Percentiles rank a stretch among this genome's conserved stretches.
Evolutionary conservation across 202 grass and related monocot species (phyloP).

Genomic region (Panicum hallii): DNA sequence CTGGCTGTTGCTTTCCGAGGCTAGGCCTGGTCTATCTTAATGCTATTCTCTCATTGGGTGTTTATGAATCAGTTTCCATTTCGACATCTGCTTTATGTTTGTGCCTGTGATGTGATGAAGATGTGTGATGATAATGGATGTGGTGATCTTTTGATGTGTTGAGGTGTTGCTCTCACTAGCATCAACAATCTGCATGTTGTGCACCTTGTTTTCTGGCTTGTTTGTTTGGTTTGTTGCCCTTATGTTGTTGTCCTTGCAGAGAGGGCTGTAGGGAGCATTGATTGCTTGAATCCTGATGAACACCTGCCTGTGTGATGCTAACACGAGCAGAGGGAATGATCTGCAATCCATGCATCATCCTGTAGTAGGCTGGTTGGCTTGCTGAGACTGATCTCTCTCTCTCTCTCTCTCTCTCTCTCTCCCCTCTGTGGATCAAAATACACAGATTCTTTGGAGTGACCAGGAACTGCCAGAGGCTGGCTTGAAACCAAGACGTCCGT

Average conservation of each 20-base stretch:
- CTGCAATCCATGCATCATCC: neutral
- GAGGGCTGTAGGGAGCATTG: neutral
- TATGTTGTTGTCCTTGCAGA: neutral
- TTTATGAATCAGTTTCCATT: neutral
- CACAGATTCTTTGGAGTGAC: too few species aligned
- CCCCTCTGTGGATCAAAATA: too few species aligned
- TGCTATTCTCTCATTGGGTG: neutral
- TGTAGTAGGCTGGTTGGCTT: neutral
- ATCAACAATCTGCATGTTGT: neutral
- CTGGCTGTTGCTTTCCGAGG: conserved; percentile 6
- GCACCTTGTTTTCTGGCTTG: neutral
- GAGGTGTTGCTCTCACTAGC: neutral
- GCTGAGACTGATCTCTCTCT: neutral
- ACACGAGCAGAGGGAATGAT: neutral
- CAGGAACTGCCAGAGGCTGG: too few species aligned
- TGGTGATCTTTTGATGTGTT: conserved; percentile 17
- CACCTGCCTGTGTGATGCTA: neutral
- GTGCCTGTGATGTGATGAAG: neutral
- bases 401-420: too few species aligned
- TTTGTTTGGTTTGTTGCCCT: neutral
- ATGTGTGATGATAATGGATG: conserved; percentile 1
- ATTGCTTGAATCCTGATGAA: too few species aligned
- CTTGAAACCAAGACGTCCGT: too few species aligned
- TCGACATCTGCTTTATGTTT: neutral
- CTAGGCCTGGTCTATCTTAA: neutral